phyloP scores from a whole-genome alignment of 108 stramenopile genomes.

The Mediolabrus comicus region DNA sequence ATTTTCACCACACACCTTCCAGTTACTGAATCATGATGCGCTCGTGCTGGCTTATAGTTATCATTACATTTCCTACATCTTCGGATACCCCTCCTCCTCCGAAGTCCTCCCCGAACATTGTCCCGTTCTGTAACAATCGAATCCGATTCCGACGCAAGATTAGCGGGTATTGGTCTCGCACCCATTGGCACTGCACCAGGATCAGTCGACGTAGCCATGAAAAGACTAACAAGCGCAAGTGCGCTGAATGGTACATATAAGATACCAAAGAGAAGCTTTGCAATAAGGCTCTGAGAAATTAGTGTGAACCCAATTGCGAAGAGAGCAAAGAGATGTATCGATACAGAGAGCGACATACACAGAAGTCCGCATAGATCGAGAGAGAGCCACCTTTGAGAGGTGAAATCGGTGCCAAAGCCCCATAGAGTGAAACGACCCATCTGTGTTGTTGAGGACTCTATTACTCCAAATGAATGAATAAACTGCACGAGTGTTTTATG shows the following conservation, averaged over 20 bases:
- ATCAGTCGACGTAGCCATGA: constrained; percentile 71
- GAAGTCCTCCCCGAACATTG: constrained; percentile 22
- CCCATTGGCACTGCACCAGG: constrained; percentile 86
- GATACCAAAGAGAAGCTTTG: constrained; percentile 41
- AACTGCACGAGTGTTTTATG: not conserved
- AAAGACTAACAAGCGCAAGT: constrained; percentile 58
- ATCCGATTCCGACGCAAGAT: constrained; percentile 28
- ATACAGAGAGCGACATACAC: constrained; percentile 52
- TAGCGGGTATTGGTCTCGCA: constrained; percentile 62
- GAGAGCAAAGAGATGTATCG: constrained; percentile 66
- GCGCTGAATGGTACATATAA: constrained; percentile 51
- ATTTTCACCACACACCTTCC: constrained; percentile 76
- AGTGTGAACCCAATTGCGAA: constrained; percentile 40
- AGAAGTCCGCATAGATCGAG: constrained; percentile 69
- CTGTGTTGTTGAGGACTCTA: no score
- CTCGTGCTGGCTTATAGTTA: constrained; percentile 69
- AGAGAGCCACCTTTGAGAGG: constrained; percentile 49
- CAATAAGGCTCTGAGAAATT: constrained; percentile 42
- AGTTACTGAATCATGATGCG: constrained; percentile 88
- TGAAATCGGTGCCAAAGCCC: constrained; percentile 36
- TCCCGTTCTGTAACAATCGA: constrained; percentile 21
- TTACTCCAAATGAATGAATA: no score
- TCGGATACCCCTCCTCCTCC: constrained; percentile 53
- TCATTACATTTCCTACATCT: constrained; percentile 79
- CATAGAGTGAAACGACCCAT: constrained; percentile 24